These are phyloP conservation scores for Candida gigantensis DNA, from an alignment of 1,139 yeast genomes.

Conservation along the genomic window DNA sequence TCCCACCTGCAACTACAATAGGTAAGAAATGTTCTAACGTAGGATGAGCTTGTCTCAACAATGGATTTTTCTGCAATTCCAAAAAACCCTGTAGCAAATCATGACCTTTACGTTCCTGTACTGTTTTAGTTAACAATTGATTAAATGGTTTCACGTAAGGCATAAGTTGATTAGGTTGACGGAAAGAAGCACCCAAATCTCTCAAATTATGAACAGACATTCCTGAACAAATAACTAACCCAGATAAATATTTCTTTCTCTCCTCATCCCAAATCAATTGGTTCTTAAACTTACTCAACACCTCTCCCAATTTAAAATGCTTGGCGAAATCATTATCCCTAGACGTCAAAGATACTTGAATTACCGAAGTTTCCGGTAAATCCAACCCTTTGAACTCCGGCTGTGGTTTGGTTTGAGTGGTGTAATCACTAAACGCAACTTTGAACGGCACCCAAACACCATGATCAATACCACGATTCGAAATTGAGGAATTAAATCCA, in stretches of 20 bases:
- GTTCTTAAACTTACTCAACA: conserved; percentile 51
- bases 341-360: conserved; percentile 65
- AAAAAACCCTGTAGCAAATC: conserved; percentile 16
- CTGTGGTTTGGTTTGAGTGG: conserved; percentile 20
- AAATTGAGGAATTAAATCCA: conserved; percentile 48
- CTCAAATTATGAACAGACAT: conserved; percentile 77
- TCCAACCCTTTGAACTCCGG: conserved; percentile 36
- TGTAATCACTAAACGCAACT: conserved; percentile 59
- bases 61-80: conserved; percentile 19
- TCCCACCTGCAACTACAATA: conserved; percentile 65
- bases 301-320: conserved; percentile 59
- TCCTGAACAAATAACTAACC: conserved; percentile 62
- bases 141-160: conserved; percentile 58
- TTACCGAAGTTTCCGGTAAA: conserved; percentile 49
- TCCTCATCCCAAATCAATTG: conserved; percentile 37
- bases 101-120: conserved; percentile 18
- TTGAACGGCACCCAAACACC: conserved; percentile 83
- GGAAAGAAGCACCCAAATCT: conserved; percentile 40
- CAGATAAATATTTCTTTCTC: conserved; percentile 37
- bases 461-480: conserved; percentile 70
- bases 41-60: conserved; percentile 65
- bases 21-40: conserved; percentile 76
- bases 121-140: conserved; percentile 35
- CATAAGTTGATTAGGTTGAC: conserved; percentile 25
- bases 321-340: conserved; percentile 45